Conservation (phyloP, 176 grass and related monocot genomes). For the Eleusine indica region DNA sequence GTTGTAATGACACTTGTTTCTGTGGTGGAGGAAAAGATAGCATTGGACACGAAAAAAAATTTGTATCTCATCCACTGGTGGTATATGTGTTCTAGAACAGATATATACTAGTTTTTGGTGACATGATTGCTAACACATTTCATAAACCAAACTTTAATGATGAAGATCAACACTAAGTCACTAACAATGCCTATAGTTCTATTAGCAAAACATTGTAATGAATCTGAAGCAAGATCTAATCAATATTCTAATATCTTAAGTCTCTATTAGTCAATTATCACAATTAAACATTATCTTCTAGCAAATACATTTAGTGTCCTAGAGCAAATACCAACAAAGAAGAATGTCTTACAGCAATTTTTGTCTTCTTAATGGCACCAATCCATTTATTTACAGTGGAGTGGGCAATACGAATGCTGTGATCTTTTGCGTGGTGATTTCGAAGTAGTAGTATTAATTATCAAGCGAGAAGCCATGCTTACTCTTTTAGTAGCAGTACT, state of each 20-base stretch:
- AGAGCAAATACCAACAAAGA: too few species aligned
- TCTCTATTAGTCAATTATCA: too few species aligned
- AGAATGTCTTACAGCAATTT: too few species aligned
- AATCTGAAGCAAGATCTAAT: not conserved
- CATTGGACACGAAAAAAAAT: not conserved
- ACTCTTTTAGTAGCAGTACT: not conserved
- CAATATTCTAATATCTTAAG: too few species aligned
- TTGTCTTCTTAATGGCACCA: not conserved
- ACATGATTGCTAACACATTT: not conserved
- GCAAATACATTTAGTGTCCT: too few species aligned
- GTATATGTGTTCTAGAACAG: not conserved
- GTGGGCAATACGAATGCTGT: not conserved
- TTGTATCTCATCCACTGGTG: not conserved
- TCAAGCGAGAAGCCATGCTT: not conserved
- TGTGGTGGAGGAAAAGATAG: not conserved
- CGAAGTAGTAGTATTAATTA: not conserved
- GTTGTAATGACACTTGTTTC: not conserved
- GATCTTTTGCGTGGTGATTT: too few species aligned
- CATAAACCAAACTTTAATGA: constrained; percentile 8
- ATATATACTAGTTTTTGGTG: not conserved
- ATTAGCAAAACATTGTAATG: not conserved
- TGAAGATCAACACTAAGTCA: not conserved
- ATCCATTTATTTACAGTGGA: not conserved
- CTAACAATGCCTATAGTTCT: not conserved
- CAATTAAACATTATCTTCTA: too few species aligned